phyloP scores from a whole-genome alignment of 2,329 filamentous ascomycete species.

The Aspergillus sp. region DNA sequence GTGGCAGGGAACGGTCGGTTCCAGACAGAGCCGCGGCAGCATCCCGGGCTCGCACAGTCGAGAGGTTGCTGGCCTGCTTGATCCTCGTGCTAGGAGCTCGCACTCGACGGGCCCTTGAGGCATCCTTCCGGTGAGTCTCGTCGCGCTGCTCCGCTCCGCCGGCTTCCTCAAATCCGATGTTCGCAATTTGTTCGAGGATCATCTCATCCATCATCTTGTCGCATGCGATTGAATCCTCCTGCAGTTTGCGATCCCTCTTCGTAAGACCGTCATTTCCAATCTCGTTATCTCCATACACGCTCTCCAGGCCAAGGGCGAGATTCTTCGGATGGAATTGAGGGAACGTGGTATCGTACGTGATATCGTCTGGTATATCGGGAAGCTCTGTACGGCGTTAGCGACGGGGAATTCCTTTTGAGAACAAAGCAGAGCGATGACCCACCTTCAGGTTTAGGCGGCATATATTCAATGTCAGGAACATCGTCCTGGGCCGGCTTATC shows the following conservation, averaged over 20 bases:
- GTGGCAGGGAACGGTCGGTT: conserved; percentile 31
- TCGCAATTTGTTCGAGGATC: conserved; percentile 66
- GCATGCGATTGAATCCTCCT: conserved; percentile 62
- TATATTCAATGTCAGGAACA: conserved; percentile 83
- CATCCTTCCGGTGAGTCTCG: conserved; percentile 36
- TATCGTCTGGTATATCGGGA: conserved; percentile 46
- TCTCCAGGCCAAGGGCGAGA: conserved; percentile 52
- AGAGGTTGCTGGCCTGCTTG: conserved; percentile 29
- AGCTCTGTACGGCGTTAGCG: conserved; percentile 41
- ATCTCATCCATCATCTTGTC: conserved; percentile 65
- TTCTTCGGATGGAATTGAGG: conserved; percentile 55
- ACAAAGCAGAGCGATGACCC: conserved; percentile 21
- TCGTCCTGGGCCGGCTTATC: conserved; percentile 49
- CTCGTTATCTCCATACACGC: conserved; percentile 50
- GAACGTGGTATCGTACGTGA: conserved; percentile 50
- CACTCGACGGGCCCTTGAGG: conserved; percentile 27
- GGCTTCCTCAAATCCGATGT: conserved; percentile 60
- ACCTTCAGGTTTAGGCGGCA: conserved; percentile 69
- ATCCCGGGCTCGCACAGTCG: conserved; percentile 42
- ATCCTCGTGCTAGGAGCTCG: conserved; percentile 26
- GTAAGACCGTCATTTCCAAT: conserved; percentile 58
- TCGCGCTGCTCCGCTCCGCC: conserved; percentile 50
- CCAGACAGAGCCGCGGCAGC: conserved; percentile 41
- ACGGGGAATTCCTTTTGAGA: not conserved
- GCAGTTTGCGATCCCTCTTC: conserved; percentile 67